Evolutionary conservation across 2,329 filamentous ascomycete genomes (phyloP).

Genomic region (Colletotrichum plurivorum): DNA sequence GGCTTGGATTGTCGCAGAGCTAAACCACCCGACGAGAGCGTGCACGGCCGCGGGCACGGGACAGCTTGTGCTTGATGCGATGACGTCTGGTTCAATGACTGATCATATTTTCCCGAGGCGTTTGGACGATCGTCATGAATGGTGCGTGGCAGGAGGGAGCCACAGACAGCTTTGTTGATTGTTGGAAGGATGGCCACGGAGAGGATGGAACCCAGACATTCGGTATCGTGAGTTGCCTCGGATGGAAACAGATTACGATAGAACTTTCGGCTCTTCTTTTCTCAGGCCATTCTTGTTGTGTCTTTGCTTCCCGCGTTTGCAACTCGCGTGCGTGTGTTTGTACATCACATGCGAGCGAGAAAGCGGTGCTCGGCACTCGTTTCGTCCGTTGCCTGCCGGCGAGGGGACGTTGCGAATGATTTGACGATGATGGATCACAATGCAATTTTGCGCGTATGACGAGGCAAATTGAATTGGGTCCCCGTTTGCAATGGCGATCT

Average conservation of each 20-base stretch:
- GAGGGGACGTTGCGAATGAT: neutral
- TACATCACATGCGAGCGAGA: neutral
- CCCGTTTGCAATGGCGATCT: conserved; percentile 35
- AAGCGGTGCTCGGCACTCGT: neutral
- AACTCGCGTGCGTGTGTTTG: neutral
- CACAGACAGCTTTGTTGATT: neutral
- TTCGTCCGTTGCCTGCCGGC: neutral
- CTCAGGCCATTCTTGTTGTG: too few species aligned
- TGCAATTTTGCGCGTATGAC: conserved; percentile 21
- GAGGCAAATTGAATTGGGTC: conserved; percentile 15
- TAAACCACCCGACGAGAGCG: neutral
- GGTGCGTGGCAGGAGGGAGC: neutral
- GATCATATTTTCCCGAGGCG: conserved; percentile 5
- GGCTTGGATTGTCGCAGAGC: conserved; percentile 14
- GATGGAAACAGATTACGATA: neutral
- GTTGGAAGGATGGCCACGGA: neutral
- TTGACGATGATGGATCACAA: conserved; percentile 10
- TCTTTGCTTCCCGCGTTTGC: too few species aligned
- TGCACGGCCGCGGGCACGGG: conserved; percentile 13
- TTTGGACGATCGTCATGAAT: conserved; percentile 5
- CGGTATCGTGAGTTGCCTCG: conserved; percentile 1
- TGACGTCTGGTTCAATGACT: conserved; percentile 13
- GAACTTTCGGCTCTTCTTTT: too few species aligned
- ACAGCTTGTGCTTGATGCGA: conserved; percentile 4
- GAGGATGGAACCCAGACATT: neutral